Evolutionary conservation across 805 yeast genomes (phyloP), one percentile per base, ranked within the genome.

Genomic region (Hanseniaspora singularis): DNA sequence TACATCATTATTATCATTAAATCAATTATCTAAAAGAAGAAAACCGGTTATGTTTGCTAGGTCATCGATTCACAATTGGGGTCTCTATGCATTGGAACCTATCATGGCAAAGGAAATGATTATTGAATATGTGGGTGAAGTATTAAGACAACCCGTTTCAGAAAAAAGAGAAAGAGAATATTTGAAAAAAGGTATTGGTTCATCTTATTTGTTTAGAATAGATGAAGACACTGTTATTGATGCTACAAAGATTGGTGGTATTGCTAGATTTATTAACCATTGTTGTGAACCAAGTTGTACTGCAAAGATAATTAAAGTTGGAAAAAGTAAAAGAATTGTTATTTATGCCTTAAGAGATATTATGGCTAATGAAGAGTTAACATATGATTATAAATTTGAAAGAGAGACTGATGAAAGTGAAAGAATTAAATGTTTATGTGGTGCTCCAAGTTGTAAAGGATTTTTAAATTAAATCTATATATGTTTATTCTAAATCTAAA

Each of bases 51-150:
- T 92, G n/a, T 88, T 88, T 69, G 96, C 96, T 0, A 71, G 97
- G 46, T 87, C 96, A 2, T 94, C 96, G 0, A 92, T 92, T 57
- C 98, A 92, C 62, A 86, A 89, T 58, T 92, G 98, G 98, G 99
- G 99, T 0, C 66, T 92, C 33, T 92, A 87, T 64, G 98, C 99
- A 0, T 66, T 84, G 56, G 97, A 92, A 57, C 94, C 94, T 1
- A 92, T 92, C 58, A 83, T 86, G n/a, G 94, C 92, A 0, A 82
- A 79, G 54, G 98, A 92, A 62, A 89, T 92, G 96, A 87, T 92
- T 57, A 89, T 92, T 50, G 99, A 92, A 63, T 92, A 92, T 56
- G 96, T 92, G 4, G 99, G 99, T 24, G 97, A 92, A 55, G 73
- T 94, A 47, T 78, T 92, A 24, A 70, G 97, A 47, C 96, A 86